phyloP scores from a whole-genome alignment of 1,284 basidiomycete genomes.

The Sporisorium scitamineum region DNA sequence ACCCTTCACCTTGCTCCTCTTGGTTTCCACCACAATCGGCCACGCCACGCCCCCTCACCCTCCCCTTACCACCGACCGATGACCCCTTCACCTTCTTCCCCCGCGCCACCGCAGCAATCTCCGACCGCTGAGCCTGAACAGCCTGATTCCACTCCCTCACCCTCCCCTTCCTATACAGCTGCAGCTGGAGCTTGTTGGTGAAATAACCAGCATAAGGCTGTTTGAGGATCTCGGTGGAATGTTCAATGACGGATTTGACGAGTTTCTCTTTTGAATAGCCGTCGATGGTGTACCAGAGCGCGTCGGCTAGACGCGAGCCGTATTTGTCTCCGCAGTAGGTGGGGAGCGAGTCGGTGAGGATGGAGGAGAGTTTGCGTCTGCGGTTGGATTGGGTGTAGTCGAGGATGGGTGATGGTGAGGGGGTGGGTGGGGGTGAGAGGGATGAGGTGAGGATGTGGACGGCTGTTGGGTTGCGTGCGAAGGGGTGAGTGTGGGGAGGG shows the following conservation, averaged over 20 bases:
- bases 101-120: no score
- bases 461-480: constrained; percentile 36
- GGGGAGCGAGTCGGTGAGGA: constrained; percentile 36
- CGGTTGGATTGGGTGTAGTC: constrained; percentile 24
- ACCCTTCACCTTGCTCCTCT: constrained; percentile 10
- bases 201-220: constrained; percentile 61
- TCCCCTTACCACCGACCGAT: no score
- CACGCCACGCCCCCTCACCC: not conserved
- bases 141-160: constrained; percentile 57
- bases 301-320: constrained; percentile 64
- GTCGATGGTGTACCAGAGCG: constrained; percentile 58
- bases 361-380: constrained; percentile 34
- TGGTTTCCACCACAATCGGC: constrained; percentile 27
- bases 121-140: constrained; percentile 17
- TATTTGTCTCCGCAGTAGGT: constrained; percentile 58
- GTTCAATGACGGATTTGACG: constrained; percentile 27
- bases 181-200: constrained; percentile 58
- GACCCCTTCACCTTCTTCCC: not conserved
- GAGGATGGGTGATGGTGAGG: not conserved
- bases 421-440: constrained; percentile 19
- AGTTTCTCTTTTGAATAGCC: constrained; percentile 54
- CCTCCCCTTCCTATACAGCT: constrained; percentile 55
- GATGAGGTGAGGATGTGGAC: constrained; percentile 46
- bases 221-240: constrained; percentile 49
- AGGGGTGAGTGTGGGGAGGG: constrained; percentile 45